Evolutionary conservation across 176 grass and related monocot genomes (phyloP).

Genomic region (Oryza coarctata): DNA sequence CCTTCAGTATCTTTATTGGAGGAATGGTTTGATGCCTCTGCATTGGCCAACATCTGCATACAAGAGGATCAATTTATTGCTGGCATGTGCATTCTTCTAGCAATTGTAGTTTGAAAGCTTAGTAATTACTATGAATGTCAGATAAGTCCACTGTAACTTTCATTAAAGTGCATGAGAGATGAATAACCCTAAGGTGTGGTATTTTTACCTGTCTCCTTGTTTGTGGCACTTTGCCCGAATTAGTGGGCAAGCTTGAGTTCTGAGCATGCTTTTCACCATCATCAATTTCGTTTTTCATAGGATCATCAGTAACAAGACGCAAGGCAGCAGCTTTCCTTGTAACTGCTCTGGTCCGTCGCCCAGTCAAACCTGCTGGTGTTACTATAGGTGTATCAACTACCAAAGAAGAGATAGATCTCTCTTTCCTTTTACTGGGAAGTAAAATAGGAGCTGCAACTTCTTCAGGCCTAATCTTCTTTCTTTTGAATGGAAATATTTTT

Average conservation of each 20-base stretch:
- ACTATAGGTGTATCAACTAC: constrained; percentile 65
- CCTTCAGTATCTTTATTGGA: constrained; percentile 46
- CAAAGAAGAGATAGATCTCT: constrained; percentile 73
- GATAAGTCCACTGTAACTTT: neutral
- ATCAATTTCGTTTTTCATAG: constrained; percentile 61
- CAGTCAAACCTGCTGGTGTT: constrained; percentile 56
- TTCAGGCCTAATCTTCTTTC: constrained; percentile 66
- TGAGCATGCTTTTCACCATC: constrained; percentile 44
- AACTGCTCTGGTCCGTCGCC: constrained; percentile 70
- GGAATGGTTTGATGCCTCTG: constrained; percentile 50
- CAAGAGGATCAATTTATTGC: constrained; percentile 9
- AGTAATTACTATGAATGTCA: constrained; percentile 12
- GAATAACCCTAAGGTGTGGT: constrained; percentile 1
- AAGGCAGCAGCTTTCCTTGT: constrained; percentile 59
- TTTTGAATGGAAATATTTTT: constrained; percentile 82
- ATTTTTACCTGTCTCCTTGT: constrained; percentile 58
- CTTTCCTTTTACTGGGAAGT: constrained; percentile 57
- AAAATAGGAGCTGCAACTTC: constrained; percentile 49
- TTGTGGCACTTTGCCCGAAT: constrained; percentile 42
- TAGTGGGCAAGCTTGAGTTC: constrained; percentile 43
- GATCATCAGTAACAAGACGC: constrained; percentile 44
- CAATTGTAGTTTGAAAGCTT: neutral
- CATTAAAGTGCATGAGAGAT: constrained; percentile 4
- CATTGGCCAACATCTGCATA: constrained; percentile 55
- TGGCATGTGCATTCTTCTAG: constrained; percentile 23